Conservation (phyloP, 305 asterid genomes). For the Ilex paraguariensis region DNA sequence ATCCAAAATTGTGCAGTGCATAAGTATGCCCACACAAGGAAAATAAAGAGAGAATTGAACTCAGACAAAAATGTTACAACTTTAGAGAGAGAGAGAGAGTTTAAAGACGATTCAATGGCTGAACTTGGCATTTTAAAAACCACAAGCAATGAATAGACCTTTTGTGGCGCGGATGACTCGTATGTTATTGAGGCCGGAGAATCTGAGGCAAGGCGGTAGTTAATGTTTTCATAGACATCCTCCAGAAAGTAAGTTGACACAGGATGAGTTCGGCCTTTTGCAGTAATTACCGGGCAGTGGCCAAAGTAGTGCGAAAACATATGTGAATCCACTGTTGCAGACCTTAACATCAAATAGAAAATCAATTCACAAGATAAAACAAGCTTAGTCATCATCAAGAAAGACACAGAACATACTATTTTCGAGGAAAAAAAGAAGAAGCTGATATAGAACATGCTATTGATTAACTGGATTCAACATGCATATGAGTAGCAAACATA, state of each 20-base stretch:
- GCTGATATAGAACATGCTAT: conserved; percentile 11
- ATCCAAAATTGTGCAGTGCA: background rate
- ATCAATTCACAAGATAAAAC: conserved; percentile 3
- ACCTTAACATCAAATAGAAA: conserved; percentile 46
- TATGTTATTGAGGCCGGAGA: conserved; percentile 69
- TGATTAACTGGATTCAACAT: conserved; percentile 6
- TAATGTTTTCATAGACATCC: conserved; percentile 76
- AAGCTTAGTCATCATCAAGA: conserved; percentile 9
- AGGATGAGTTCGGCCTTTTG: conserved; percentile 91
- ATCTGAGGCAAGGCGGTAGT: conserved; percentile 84
- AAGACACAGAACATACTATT: background rate
- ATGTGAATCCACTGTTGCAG: conserved; percentile 95
- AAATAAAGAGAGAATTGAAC: background rate
- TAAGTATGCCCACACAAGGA: background rate
- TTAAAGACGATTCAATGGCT: background rate
- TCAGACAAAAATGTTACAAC: background rate
- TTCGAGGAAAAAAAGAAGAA: background rate
- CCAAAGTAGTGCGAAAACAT: conserved; percentile 86
- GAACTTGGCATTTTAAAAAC: background rate
- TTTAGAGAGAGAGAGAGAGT: background rate
- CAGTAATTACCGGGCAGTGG: conserved; percentile 89
- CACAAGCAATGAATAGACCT: conserved; percentile 40
- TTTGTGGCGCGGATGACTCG: conserved; percentile 41
- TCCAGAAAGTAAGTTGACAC: conserved; percentile 83
- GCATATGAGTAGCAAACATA: conserved; percentile 35